Conservation (phyloP, 2,329 filamentous ascomycete genomes). For the Claviceps humidiphila region DNA sequence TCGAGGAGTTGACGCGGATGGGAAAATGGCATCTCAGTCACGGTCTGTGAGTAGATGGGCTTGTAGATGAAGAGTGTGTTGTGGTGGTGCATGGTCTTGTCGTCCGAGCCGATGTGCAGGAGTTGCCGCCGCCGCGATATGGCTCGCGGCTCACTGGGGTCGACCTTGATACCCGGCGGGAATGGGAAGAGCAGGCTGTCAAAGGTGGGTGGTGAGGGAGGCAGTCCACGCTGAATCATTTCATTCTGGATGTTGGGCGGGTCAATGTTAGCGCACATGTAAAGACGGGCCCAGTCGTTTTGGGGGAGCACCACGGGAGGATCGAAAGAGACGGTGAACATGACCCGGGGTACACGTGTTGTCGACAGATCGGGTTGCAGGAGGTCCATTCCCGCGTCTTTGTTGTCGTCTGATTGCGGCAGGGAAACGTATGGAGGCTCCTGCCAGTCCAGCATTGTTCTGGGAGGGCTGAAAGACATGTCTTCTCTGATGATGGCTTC, state of each 20-base stretch:
- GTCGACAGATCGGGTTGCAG: slow-evolving; percentile 31
- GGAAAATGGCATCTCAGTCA: slow-evolving; percentile 59
- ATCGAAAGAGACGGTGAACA: slow-evolving; percentile 62
- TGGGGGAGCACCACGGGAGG: slow-evolving; percentile 61
- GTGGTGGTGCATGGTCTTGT: slow-evolving; percentile 28
- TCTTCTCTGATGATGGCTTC: slow-evolving; percentile 47
- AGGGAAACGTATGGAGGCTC: slow-evolving; percentile 55
- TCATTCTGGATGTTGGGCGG: slow-evolving; percentile 23
- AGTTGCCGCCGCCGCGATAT: slow-evolving; percentile 37
- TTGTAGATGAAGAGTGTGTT: slow-evolving; percentile 60
- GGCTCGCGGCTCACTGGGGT: slow-evolving; percentile 44
- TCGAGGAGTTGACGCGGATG: slow-evolving; percentile 65
- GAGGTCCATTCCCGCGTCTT: slow-evolving; percentile 38
- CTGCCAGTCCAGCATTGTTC: slow-evolving; percentile 51
- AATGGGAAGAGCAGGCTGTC: slow-evolving; percentile 47
- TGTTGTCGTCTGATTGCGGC: slow-evolving; percentile 30
- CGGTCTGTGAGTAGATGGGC: slow-evolving; percentile 53
- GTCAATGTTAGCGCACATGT: slow-evolving; percentile 39
- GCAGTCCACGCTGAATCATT: slow-evolving; percentile 16
- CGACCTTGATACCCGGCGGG: slow-evolving; percentile 31
- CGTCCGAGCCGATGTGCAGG: slow-evolving; percentile 27
- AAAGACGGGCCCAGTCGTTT: slow-evolving; percentile 47
- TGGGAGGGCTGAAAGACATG: slow-evolving; percentile 28
- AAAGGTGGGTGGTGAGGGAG: slow-evolving; percentile 31
- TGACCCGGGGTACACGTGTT: slow-evolving; percentile 52